Base-by-base conservation (phyloP, 2,329 filamentous ascomycete genomes). In the Ophiostoma sp. region DNA sequence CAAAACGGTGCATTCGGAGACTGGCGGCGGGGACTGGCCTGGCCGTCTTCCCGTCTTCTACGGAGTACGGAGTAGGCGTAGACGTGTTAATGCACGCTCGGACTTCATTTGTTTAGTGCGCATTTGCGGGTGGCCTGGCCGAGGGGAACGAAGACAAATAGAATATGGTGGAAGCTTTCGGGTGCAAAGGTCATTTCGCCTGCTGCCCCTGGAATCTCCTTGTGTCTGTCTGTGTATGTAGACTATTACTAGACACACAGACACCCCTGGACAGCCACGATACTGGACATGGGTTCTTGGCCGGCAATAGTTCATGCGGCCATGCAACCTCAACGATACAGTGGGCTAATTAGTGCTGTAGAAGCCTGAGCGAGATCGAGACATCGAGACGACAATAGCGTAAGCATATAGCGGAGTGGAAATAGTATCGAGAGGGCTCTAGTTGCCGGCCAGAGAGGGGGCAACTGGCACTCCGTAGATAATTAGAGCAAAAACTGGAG, bases 11-110 rank as follows among this genome's bases (percentile, higher is more conserved):
- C 27, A 27, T 27, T 27, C 27, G 27, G 27, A 27, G 27, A 27
- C 18, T 5, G 41, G 27, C n/a, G n/a, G 27, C 41, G 62, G 62
- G 40, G 63, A 64, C 47, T 64, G 63, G 62, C 18, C 11, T 27
- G 27, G 27, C n/a, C 11, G 11, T 47, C n/a, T 27, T 27, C 27
- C 27, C 27, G 27, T 27, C 27, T 27, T 27, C 27, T 27, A 27
- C 27, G 27, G 27, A 2, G 27, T 27, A 27, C 27, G 27, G 27
- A 27, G 27, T 27, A 27, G 27, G 27, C 27, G 27, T 27, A 27
- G 11, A 27, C 49, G 5, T 45, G 18, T 64, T 44, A 45, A 64
- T 64, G 63, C 63, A 64, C 63, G 63, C 63, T 64, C 63, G 63
- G 63, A 64, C 63, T n/a, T 38, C 18, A 38, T 16, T 64, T 64